Evolutionary conservation across 2,329 filamentous ascomycete species (phyloP), one percentile per base, ranked within the genome.

Genomic region (Cladophialophora psammophila): DNA sequence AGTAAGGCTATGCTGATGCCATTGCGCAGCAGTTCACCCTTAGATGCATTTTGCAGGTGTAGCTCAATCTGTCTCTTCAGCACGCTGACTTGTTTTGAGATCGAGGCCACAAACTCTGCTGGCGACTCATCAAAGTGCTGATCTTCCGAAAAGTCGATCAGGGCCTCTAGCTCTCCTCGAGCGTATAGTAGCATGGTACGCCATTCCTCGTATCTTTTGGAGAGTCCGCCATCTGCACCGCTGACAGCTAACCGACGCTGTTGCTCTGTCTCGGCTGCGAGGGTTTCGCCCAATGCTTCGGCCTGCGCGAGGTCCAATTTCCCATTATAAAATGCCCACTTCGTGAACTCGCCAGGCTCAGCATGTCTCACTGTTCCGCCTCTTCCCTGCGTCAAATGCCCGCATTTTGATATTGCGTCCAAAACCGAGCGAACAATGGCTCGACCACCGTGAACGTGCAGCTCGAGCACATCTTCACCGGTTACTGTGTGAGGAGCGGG

Each of bases 101-200:
- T 91, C 57, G 89, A 92, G 0, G 76, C 77, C 53, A 96, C 84
- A 26, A 98, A 83, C 63, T 91, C 86, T 0, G 84, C 80, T 0
- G 93, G 91, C 2, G 92, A 90, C 78, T 97, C 93, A 72, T 98
- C 94, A 75, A 99, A 96, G 80, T 98, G 92, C 79, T 99, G 94
- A 75, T 98, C 95, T 77, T 99, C 95, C 0, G 92, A 91, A 77
- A 99, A 99, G 79, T 99, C 95, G 69, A 99, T 98, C 72, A 99
- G 81, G 0, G 95, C 95, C 79, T 99, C 95, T 45, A 99, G 85
- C 80, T 98, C 94, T 9, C 93, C 95, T 1, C 95, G 88, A 9
- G 94, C 94, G 69, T 90, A 85, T 6, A 98, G 82, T 18, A 99
- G 80, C 71, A 88, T 84, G 70, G 87, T 82, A 32, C 94, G 88